These are phyloP conservation scores for Plantago ovata DNA, from an alignment of 257 asterid species.

Conservation along the genomic window DNA sequence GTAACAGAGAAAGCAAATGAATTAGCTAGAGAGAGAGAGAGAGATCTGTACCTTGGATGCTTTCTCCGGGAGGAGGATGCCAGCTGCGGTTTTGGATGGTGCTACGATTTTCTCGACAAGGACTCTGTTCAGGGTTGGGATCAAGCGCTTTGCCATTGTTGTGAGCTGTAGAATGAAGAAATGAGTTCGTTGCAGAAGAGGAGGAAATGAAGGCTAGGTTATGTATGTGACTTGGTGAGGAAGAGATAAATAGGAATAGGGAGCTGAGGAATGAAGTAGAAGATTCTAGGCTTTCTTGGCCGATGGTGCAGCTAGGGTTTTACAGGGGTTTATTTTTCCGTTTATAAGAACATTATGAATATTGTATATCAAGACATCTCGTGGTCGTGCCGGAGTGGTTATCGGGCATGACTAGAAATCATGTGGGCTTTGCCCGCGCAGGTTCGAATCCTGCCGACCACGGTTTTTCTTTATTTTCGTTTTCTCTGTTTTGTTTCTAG, in stretches of 20 bases:
- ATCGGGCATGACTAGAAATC: constrained; percentile 99
- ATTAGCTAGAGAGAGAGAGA: not conserved
- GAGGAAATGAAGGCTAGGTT: not conserved
- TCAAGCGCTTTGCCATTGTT: constrained; percentile 73
- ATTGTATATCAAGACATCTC: not conserved
- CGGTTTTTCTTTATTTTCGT: constrained; percentile 20
- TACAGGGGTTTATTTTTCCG: constrained; percentile 4
- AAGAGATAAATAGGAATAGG: constrained; percentile 10
- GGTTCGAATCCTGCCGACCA: constrained; percentile 99
- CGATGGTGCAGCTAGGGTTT: not conserved
- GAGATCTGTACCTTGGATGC: constrained; percentile 59
- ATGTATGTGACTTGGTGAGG: too few relatives aligned
- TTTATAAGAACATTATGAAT: too few relatives aligned
- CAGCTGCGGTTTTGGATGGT: constrained; percentile 78
- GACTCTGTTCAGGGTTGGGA: constrained; percentile 77
- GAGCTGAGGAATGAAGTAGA: constrained; percentile 27
- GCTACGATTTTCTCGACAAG: constrained; percentile 75
- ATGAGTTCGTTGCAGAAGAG: too few relatives aligned
- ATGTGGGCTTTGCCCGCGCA: constrained; percentile 99
- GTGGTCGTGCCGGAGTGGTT: constrained; percentile 99
- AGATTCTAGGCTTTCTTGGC: constrained; percentile 42
- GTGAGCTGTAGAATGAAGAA: too few relatives aligned
- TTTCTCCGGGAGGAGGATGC: constrained; percentile 87
- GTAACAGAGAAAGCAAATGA: not conserved
- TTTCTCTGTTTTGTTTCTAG: too few relatives aligned